These are phyloP conservation scores for Picochlorum costavermella DNA, from an alignment of 139 green algal genomes.

Conservation along the genomic window DNA sequence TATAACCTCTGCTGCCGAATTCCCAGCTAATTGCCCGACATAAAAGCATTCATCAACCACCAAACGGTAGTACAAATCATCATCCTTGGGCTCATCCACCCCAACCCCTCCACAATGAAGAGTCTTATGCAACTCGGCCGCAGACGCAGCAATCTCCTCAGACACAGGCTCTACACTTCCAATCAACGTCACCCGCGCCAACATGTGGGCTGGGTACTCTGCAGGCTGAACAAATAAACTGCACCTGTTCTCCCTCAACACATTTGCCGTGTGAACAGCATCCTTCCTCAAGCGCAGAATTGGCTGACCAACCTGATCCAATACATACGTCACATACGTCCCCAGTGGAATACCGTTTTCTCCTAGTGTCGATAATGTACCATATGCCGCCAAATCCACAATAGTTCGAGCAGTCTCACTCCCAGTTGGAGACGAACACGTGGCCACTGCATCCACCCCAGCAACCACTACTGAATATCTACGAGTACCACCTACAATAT, in stretches of 20 bases:
- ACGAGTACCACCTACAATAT: not conserved
- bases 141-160: slow-evolving; percentile 21
- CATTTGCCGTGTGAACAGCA: slow-evolving; percentile 64
- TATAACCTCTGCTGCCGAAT: slow-evolving; percentile 19
- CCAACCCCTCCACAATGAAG: slow-evolving; percentile 28
- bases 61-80: slow-evolving; percentile 39
- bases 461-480: not conserved
- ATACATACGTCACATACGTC: slow-evolving; percentile 65
- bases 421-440: slow-evolving; percentile 28
- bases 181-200: slow-evolving; percentile 68
- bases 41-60: slow-evolving; percentile 45
- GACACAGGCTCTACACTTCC: slow-evolving; percentile 40
- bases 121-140: slow-evolving; percentile 26
- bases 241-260: slow-evolving; percentile 44
- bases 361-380: slow-evolving; percentile 61
- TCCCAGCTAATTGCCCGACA: slow-evolving; percentile 35
- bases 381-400: slow-evolving; percentile 53
- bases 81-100: slow-evolving; percentile 26
- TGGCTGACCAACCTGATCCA: slow-evolving; percentile 60
- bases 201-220: slow-evolving; percentile 50
- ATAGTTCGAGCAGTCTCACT: slow-evolving; percentile 66
- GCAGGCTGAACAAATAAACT: slow-evolving; percentile 75
- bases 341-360: slow-evolving; percentile 57
- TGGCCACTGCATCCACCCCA: not conserved
- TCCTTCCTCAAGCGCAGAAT: slow-evolving; percentile 56